Evolutionary conservation across 2,329 filamentous ascomycete species (phyloP).

Genomic region (Epichloe baconii): DNA sequence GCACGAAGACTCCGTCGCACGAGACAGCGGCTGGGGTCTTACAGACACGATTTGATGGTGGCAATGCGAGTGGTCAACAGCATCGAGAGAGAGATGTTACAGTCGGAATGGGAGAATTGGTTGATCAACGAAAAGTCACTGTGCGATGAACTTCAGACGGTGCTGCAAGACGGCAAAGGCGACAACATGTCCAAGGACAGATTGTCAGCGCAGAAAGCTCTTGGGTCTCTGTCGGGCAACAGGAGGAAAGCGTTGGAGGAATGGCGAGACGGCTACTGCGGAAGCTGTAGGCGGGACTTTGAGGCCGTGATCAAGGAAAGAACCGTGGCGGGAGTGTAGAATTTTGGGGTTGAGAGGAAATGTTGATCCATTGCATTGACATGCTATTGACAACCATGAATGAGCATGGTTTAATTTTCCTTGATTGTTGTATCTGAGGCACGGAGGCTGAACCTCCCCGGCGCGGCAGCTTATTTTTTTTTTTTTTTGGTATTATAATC

Average conservation of each 20-base stretch:
- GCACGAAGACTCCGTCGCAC: constrained; percentile 60
- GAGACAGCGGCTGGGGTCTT: constrained; percentile 69
- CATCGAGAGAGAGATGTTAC: constrained; percentile 74
- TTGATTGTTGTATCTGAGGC: background rate
- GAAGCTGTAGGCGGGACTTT: constrained; percentile 39
- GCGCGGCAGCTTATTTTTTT: too few relatives aligned
- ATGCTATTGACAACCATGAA: too few relatives aligned
- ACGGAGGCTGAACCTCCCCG: background rate
- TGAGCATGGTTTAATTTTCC: background rate
- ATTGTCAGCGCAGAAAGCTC: constrained; percentile 18
- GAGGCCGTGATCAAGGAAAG: constrained; percentile 18
- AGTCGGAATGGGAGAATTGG: constrained; percentile 91
- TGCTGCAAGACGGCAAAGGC: constrained; percentile 24
- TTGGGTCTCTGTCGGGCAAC: constrained; percentile 16
- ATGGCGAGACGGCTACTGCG: constrained; percentile 43
- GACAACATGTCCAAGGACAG: constrained; percentile 10
- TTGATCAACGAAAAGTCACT: constrained; percentile 63
- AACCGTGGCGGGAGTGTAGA: constrained; percentile 12
- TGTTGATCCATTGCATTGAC: background rate
- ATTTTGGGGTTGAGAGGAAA: background rate
- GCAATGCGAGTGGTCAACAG: constrained; percentile 82
- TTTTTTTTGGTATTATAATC: too few relatives aligned
- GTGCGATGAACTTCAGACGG: constrained; percentile 49
- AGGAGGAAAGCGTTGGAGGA: constrained; percentile 25
- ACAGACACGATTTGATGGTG: constrained; percentile 82